Evolutionary conservation across 148 eudicot species (phyloP).

Genomic region (Beta vulgaris): DNA sequence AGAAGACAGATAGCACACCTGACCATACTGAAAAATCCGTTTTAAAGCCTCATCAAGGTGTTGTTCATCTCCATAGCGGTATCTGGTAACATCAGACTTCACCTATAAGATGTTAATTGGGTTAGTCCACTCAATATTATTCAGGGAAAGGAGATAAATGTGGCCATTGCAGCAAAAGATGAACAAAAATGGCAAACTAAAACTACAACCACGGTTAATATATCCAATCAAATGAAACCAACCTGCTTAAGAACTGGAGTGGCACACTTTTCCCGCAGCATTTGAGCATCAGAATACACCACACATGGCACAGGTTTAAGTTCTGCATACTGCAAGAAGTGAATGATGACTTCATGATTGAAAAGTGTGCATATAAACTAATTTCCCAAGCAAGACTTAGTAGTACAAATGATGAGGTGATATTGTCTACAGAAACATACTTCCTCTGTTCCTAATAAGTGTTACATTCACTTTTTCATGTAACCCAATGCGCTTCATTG

Average conservation of each 20-base stretch:
- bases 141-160: conserved; percentile 7
- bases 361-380: neutral
- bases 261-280: conserved; percentile 77
- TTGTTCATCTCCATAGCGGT: conserved; percentile 96
- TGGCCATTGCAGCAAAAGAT: neutral
- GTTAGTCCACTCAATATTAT: conserved; percentile 16
- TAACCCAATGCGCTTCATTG: too few relatives aligned
- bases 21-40: conserved; percentile 93
- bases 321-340: conserved; percentile 82
- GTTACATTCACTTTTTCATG: too few relatives aligned
- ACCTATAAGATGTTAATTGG: conserved; percentile 46
- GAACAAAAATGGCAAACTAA: neutral
- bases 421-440: neutral
- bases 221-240: conserved; percentile 12
- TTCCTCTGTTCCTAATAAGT: too few relatives aligned
- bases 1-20: conserved; percentile 40
- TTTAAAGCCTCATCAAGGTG: conserved; percentile 96
- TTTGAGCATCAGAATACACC: conserved; percentile 76
- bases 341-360: conserved; percentile 4
- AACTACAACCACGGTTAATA: neutral
- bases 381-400: neutral
- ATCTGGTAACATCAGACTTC: conserved; percentile 85
- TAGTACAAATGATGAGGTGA: neutral
- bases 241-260: conserved; percentile 91
- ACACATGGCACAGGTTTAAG: conserved; percentile 98